Base-by-base conservation (phyloP, 2,329 filamentous ascomycete species). In the Xylariaceae sp. region DNA sequence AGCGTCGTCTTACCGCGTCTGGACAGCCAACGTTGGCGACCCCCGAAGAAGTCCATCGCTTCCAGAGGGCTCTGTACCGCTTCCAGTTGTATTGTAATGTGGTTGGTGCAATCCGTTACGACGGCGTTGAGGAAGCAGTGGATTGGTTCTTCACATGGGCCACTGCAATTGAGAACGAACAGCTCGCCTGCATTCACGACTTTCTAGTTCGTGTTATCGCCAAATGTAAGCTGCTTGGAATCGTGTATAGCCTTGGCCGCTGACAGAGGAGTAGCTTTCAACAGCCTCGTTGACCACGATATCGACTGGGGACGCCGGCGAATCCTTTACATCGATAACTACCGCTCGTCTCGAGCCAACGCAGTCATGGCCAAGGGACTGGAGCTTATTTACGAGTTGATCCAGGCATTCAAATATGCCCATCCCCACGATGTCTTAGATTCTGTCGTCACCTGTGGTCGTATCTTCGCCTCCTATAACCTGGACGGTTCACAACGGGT, bases 11-110 rank as follows among this genome's bases (percentile, higher is more conserved):
- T 5, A 14, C 10, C n/a, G 41, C 17, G 11, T 10, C 11, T 3
- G 39, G 30, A 38, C 17, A 39, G 22, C 7, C 22, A 27, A 7
- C 22, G 4, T 5, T 27, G 4, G 22, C 22, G 4, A 11, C 10
- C 22, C 7, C 12, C 18, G 11, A 17, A 12, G 47, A 49, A n/a
- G 10, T 51, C 2, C 40, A 18, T 27, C 47, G 47, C 6, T 49
- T 54, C 17, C 48, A 56, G 39, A 47, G 47, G 3, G 51, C 47
- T 3, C 18, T 56, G 7, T 56, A 53, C 12, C 49, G 47, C 14
- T 56, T 56, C 33, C 38, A 58, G 27, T 22, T 58, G 11, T 56
- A 45, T 41, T 53, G 55, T 35, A 54, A 58, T 22, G 15, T 56
- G 2, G 39, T 54, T 6, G 39, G 43, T 11, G 2, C 1, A 11